phyloP scores from a whole-genome alignment of 2,329 filamentous ascomycete species.

The Sporothrix euskadiensis region DNA sequence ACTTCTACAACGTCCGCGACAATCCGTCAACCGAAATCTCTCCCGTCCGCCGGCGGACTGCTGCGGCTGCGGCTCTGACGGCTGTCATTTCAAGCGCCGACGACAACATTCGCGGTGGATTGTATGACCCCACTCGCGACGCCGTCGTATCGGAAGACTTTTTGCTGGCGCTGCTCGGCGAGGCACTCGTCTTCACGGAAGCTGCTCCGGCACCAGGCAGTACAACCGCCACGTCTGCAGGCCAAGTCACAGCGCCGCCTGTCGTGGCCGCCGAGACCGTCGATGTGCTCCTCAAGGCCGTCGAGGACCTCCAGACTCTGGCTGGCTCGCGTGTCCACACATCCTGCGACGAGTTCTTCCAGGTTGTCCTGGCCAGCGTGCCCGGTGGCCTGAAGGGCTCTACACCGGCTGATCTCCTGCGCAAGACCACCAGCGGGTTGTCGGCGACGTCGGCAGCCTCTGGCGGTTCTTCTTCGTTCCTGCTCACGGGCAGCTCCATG shows the following conservation, averaged over 20 bases:
- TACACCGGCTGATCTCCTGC: conserved; percentile 65
- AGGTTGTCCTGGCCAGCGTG: conserved; percentile 70
- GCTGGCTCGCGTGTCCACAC: conserved; percentile 66
- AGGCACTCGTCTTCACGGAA: conserved; percentile 72
- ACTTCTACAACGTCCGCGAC: conserved; percentile 88
- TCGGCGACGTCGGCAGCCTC: conserved; percentile 32
- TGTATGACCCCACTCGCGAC: conserved; percentile 79
- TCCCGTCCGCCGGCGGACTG: conserved; percentile 63
- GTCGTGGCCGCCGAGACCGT: conserved; percentile 67
- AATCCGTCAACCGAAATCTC: conserved; percentile 43
- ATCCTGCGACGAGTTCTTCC: conserved; percentile 76
- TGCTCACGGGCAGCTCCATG: conserved; percentile 73
- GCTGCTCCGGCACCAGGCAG: conserved; percentile 41
- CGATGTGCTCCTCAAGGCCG: conserved; percentile 70
- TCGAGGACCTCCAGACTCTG: conserved; percentile 79
- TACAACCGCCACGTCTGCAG: neutral
- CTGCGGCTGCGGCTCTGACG: conserved; percentile 73
- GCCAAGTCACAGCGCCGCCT: conserved; percentile 35
- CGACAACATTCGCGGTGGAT: conserved; percentile 86
- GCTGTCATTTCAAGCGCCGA: conserved; percentile 84
- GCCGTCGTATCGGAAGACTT: conserved; percentile 88
- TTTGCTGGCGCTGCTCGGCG: conserved; percentile 77
- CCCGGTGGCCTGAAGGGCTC: conserved; percentile 58
- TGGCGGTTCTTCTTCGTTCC: conserved; percentile 56
- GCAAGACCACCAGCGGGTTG: conserved; percentile 49